Conservation (phyloP, 2,329 filamentous ascomycete genomes). For the Aspergillus quadricinctus region DNA sequence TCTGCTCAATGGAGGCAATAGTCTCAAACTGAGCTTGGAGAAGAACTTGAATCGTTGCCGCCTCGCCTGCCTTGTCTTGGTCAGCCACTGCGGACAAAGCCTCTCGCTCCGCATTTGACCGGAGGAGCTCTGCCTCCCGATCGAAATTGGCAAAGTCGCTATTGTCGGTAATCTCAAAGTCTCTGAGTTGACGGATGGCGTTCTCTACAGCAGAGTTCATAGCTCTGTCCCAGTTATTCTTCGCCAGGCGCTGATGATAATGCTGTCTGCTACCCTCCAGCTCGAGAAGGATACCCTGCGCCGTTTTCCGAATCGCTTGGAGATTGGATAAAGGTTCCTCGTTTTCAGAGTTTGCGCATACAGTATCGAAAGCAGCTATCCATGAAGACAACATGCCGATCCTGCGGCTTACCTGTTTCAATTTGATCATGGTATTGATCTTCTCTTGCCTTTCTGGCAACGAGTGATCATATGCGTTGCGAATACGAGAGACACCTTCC, state of each 20-base stretch:
- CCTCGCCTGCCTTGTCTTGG: constrained; percentile 76
- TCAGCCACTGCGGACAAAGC: constrained; percentile 72
- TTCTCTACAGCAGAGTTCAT: constrained; percentile 86
- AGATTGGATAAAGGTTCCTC: constrained; percentile 65
- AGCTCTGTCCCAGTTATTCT: constrained; percentile 78
- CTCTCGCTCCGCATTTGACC: constrained; percentile 76
- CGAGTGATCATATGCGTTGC: constrained; percentile 78
- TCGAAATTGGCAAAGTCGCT: constrained; percentile 68
- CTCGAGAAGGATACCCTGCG: constrained; percentile 81
- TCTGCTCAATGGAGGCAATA: constrained; percentile 74
- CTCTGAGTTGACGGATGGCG: constrained; percentile 71
- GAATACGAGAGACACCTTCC: constrained; percentile 76
- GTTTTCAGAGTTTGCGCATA: constrained; percentile 68
- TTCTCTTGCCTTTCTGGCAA: constrained; percentile 73
- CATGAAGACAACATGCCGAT: constrained; percentile 84
- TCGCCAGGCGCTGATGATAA: constrained; percentile 77
- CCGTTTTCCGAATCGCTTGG: constrained; percentile 75
- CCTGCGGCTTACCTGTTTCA: constrained; percentile 76
- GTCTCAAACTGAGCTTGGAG: constrained; percentile 91
- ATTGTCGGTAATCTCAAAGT: constrained; percentile 62
- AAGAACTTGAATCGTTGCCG: constrained; percentile 73
- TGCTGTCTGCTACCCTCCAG: constrained; percentile 87
- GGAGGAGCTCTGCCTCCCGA: constrained; percentile 81
- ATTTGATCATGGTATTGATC: constrained; percentile 71
- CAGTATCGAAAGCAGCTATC: constrained; percentile 84